Percentiles rank a stretch among this genome's conserved stretches.
phyloP scores from a whole-genome alignment of 257 asterid genomes.

The Solanum dulcamara region DNA sequence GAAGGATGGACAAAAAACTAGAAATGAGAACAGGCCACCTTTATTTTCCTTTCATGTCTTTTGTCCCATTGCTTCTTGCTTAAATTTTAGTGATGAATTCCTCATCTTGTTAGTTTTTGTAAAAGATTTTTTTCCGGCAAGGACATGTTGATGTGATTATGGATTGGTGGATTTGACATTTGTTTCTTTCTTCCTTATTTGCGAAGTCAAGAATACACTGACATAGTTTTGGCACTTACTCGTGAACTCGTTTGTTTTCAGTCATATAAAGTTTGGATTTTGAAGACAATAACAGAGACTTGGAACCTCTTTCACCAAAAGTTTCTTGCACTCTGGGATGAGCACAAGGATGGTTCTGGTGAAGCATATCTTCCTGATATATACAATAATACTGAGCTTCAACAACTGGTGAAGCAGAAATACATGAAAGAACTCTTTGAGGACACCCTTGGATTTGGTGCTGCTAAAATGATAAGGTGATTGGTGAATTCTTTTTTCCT shows the following conservation, averaged over 20 bases:
- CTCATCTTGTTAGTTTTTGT: background rate
- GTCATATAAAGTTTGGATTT: constrained; percentile 72
- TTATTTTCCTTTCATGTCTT: background rate
- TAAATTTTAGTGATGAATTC: background rate
- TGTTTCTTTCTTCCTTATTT: background rate
- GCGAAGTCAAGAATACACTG: background rate
- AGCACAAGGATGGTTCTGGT: constrained; percentile 81
- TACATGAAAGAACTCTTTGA: constrained; percentile 73
- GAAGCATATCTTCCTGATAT: constrained; percentile 90
- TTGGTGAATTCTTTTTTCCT: background rate
- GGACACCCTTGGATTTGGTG: constrained; percentile 86
- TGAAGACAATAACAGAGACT: constrained; percentile 71
- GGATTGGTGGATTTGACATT: background rate
- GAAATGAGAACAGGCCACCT: background rate
- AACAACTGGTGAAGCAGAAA: constrained; percentile 36
- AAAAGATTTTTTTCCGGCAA: background rate
- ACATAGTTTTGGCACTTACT: background rate
- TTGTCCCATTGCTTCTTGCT: background rate
- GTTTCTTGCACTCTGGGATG: constrained; percentile 83
- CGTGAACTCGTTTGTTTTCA: constrained; percentile 11
- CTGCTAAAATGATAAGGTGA: constrained; percentile 97
- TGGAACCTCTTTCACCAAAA: constrained; percentile 77
- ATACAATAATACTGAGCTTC: constrained; percentile 61
- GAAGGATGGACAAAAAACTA: background rate
- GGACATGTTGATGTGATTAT: background rate